Evolutionary conservation across 306 rosid species (phyloP), one percentile per base, ranked within the genome.

Genomic region (Acmispon strigosus): DNA sequence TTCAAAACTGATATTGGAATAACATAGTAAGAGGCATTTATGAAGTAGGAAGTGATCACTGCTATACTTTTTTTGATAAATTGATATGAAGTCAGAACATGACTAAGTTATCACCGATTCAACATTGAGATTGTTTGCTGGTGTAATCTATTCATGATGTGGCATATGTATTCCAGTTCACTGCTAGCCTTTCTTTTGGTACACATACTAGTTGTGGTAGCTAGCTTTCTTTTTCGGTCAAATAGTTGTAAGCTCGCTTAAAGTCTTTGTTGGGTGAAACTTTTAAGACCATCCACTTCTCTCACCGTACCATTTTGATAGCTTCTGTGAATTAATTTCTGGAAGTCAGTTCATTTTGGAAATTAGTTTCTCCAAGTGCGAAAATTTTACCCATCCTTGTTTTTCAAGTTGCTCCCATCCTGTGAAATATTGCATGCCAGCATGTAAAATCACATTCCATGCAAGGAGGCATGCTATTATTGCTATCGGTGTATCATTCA

Each of bases 81-180:
- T 17, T 43, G 45, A 66, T 73, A 45, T 17, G 70, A 44, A 57
- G 44, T 58, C 70, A 24, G 37, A 64, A 72, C 59, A 36, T 80
- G 62, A 18, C 49, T 55, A 49, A 45, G 7, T 43, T 44, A 32
- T 62, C 17, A 14, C 8, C 15, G 10, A 42, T 60, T 63, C 17
- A 42, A 42, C 12, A 43, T 12, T 43, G 47, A 47, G 66, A 54
- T 65, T 70, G 20, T 70, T 44, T 77, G 49, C 10, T 32, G 37
- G 37, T 5, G 37, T 20, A 39, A 10, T 70, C 73, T 53, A 32
- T 34, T 34, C 49, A 70, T 78, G 57, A 64, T 65, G 55, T 64
- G 18, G 41, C 68, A 32, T 11, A 39, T 51, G 29, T 48, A 37
- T 43, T 74, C 52, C 64, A n/a, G 34, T 66, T 70, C 67, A 70